Base-by-base conservation (phyloP, 495 filamentous ascomycete genomes). In the Trypethelium eluteriae region DNA sequence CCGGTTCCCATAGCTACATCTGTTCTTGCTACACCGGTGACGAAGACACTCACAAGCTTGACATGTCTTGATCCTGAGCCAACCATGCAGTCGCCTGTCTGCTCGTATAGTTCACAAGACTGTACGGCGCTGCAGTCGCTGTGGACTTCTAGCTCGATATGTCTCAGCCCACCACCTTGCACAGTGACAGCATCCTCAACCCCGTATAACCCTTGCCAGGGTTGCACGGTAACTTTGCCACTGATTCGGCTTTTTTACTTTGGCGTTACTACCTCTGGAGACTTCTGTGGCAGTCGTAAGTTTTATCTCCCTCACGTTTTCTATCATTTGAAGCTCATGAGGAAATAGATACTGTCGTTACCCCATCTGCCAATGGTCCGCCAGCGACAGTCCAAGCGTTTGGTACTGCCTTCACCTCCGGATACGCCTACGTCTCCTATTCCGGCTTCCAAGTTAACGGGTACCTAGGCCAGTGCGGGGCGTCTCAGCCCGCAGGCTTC, bases 351-450 rank as follows among this genome's bases (percentile, higher is more conserved):
- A n/a, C 53, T 6, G 53, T 59, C 53, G 36, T 59, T 10, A 59
- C 53, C 32, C 53, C 53, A 5, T 59, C 53, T 7, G 53, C 18
- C 18, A 9, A 9, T 14, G 53, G 32, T 7, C 36, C 53, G 36
- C n/a, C 53, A 59, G 53, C 53, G 36, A 59, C 53, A 14, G 53
- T 32, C 25, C 10, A 10, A 5, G 53, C 53, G 18, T 59, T 59
- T 36, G 53, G 53, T 59, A 59, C 53, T 7, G 14, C 53, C 34
- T 59, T 59, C 14, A 59, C 53, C 25, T 59, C 53, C 10, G 53
- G 53, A 35, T 35, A 10, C 6, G 53, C 53, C 53, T 59, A 59
- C 32, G 32, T 59, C 53, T 59, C 53, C 11, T 59, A 59, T 18
- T 18, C 25, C n/a, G 53, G 53, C 18, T 59, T 59, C 32, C 11